A percentile compares a stretch with the other conserved stretches of the same genome.
These are phyloP conservation scores for Lecanicillium sp. DNA, from an alignment of 2,329 filamentous ascomycete genomes.

Conservation along the genomic window DNA sequence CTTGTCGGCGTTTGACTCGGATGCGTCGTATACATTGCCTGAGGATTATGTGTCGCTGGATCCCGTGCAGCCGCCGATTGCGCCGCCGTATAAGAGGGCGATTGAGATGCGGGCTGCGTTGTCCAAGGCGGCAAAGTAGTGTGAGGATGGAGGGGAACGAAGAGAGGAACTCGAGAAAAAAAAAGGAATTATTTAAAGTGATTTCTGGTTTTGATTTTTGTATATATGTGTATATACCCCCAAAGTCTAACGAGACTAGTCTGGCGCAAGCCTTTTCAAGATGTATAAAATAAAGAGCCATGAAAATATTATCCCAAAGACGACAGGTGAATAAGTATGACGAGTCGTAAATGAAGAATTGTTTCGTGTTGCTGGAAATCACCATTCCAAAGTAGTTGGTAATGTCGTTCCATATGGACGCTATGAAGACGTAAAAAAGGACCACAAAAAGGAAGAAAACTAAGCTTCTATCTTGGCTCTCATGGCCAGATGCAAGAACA, in stretches of 20 bases:
- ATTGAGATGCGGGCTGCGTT: conserved; percentile 56
- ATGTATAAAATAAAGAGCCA: conserved; percentile 1
- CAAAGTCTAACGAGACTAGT: not conserved
- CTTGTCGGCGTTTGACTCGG: conserved; percentile 87
- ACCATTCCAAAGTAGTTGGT: not conserved
- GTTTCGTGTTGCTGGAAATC: no score
- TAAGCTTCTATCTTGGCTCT: no score
- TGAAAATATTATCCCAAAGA: conserved; percentile 4
- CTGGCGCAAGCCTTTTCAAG: not conserved
- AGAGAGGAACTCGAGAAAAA: not conserved
- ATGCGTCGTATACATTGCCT: conserved; percentile 86
- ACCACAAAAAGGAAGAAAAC: not conserved
- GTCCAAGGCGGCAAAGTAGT: conserved; percentile 21
- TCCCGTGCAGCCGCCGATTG: conserved; percentile 90
- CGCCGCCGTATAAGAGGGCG: conserved; percentile 87
- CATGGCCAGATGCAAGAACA: not conserved
- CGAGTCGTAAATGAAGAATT: no score
- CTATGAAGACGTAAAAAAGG: conserved; percentile 3
- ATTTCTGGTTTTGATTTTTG: not conserved
- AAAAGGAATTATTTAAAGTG: not conserved
- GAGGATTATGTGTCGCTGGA: conserved; percentile 81
- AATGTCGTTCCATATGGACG: no score
- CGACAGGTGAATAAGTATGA: no score
- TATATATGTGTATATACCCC: conserved; percentile 1
- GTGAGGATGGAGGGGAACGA: not conserved